phyloP scores from a whole-genome alignment of 1,284 basidiomycete genomes.

The Sporisorium graminicola region DNA sequence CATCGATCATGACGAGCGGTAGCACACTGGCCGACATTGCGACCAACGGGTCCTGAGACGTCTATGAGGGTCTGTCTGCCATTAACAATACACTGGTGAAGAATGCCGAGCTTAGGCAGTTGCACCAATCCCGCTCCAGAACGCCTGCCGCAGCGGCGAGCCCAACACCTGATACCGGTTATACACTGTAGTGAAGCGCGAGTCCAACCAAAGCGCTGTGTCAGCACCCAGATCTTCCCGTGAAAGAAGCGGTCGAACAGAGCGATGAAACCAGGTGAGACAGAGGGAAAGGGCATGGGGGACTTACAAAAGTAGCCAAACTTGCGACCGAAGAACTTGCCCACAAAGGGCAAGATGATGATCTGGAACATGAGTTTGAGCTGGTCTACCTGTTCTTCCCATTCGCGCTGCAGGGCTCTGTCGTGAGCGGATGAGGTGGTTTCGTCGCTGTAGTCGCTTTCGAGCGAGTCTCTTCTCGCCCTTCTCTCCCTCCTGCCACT shows the following conservation, averaged over 20 bases:
- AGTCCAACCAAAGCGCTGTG: too few species aligned
- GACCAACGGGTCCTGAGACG: too few species aligned
- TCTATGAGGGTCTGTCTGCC: not conserved
- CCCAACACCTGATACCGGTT: slow-evolving; percentile 27
- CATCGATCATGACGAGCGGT: too few species aligned
- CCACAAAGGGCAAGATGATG: slow-evolving; percentile 51
- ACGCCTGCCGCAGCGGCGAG: slow-evolving; percentile 11
- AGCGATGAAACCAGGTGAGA: too few species aligned
- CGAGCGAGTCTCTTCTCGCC: not conserved
- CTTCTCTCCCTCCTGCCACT: not conserved
- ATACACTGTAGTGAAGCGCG: slow-evolving; percentile 23
- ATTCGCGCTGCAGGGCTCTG: slow-evolving; percentile 39
- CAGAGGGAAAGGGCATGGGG: not conserved
- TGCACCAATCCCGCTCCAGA: slow-evolving; percentile 19
- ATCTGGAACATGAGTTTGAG: slow-evolving; percentile 50
- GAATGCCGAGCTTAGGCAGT: not conserved
- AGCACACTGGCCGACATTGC: too few species aligned
- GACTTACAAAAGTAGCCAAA: slow-evolving; percentile 49
- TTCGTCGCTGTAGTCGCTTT: not conserved
- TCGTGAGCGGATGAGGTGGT: slow-evolving; percentile 4
- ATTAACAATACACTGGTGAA: not conserved
- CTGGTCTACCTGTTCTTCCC: slow-evolving; percentile 53
- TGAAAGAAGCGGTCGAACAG: too few species aligned
- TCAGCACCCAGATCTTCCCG: not conserved
- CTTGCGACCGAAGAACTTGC: slow-evolving; percentile 52